A percentile compares a stretch with the other conserved stretches of the same genome.
Evolutionary conservation across 192 early-diverging fungal genomes (phyloP).

Genomic region (Rhizoclosmatium sp.): DNA sequence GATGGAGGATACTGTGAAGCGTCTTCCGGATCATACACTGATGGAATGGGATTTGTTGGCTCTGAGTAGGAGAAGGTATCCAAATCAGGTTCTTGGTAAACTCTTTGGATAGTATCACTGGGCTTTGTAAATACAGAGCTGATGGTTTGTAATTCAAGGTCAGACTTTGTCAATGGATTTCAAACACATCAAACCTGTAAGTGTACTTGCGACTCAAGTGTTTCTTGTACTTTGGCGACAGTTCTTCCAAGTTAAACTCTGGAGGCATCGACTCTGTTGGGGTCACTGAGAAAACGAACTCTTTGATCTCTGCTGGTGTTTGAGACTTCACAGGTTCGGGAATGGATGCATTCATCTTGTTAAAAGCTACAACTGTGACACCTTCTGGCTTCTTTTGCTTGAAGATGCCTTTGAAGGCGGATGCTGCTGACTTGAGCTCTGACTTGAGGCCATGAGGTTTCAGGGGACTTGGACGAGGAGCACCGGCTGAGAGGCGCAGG

Average conservation of each 20-base stretch:
- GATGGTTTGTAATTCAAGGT: background rate
- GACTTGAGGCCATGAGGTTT: slow-evolving; percentile 22
- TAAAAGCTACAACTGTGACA: background rate
- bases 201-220: background rate
- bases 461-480: background rate
- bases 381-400: background rate
- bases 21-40: background rate
- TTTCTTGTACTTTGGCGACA: slow-evolving; percentile 15
- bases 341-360: background rate
- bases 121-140: slow-evolving; percentile 13
- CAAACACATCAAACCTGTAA: slow-evolving; percentile 17
- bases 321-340: background rate
- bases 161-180: background rate
- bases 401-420: slow-evolving; percentile 18
- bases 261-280: slow-evolving; percentile 3
- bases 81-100: slow-evolving; percentile 8
- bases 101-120: background rate
- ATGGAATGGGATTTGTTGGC: background rate
- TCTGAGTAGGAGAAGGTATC: slow-evolving; percentile 26
- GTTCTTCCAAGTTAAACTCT: background rate
- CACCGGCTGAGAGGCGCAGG: background rate
- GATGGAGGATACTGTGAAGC: background rate
- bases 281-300: background rate
- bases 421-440: too few relatives aligned
- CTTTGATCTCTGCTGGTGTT: background rate